phyloP scores from a whole-genome alignment of 495 filamentous ascomycete species.

The Paragyromitra xinjiangensis region DNA sequence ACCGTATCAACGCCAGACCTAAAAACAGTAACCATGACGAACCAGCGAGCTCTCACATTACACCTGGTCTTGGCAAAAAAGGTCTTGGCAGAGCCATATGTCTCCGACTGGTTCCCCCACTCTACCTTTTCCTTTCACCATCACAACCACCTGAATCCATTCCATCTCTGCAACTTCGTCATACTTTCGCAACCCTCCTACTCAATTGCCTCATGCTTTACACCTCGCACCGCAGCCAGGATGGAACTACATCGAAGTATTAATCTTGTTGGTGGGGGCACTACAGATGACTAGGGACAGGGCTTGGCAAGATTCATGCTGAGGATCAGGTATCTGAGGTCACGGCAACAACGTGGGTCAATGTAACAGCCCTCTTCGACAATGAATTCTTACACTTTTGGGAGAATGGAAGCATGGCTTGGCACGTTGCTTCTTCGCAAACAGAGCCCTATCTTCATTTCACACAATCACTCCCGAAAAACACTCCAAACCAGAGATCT shows the following conservation, averaged over 20 bases:
- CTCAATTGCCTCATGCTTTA: conserved; percentile 19
- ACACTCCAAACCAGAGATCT: conserved; percentile 23
- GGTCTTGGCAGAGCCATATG: conserved; percentile 32
- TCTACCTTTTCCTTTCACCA: conserved; percentile 33
- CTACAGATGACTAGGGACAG: conserved; percentile 23
- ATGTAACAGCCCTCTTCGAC: conserved; percentile 19
- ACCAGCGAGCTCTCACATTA: conserved; percentile 7
- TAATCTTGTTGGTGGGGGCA: conserved; percentile 31
- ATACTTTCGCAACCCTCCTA: conserved; percentile 37
- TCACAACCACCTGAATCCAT: conserved; percentile 29
- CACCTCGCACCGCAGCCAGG: conserved; percentile 20
- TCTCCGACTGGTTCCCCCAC: conserved; percentile 37
- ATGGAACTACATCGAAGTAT: conserved; percentile 19
- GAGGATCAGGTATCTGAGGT: conserved; percentile 27
- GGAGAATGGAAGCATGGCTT: conserved; percentile 6
- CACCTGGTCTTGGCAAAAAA: conserved; percentile 25
- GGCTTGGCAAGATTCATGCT: conserved; percentile 25
- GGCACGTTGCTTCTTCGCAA: conserved; percentile 20
- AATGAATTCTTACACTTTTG: conserved; percentile 9
- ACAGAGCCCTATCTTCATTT: conserved; percentile 20
- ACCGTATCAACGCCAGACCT: not conserved
- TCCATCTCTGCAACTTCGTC: conserved; percentile 29
- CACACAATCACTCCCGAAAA: conserved; percentile 23
- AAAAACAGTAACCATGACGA: conserved; percentile 32
- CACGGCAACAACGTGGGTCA: conserved; percentile 19